These are phyloP conservation scores for Colletotrichum filicis DNA, from an alignment of 2,329 filamentous ascomycete genomes.

Conservation along the genomic window DNA sequence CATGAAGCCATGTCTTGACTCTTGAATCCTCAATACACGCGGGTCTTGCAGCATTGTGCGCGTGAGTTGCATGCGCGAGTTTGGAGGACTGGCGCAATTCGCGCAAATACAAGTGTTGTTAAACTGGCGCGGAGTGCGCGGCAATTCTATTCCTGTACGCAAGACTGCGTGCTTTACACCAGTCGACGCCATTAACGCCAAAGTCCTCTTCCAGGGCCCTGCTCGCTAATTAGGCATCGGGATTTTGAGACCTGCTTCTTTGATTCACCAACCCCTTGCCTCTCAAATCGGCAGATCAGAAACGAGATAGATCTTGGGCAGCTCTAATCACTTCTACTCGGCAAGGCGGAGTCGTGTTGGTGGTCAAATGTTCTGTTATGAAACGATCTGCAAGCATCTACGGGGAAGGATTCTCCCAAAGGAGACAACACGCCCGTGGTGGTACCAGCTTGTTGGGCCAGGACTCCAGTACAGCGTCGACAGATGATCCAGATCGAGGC, in stretches of 20 bases:
- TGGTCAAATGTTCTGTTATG: neutral
- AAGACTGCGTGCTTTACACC: conserved; percentile 1
- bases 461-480: conserved; percentile 1
- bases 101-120: neutral
- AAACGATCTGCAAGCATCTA: neutral
- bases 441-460: conserved; percentile 8
- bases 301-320: conserved; percentile 9
- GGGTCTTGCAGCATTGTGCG: neutral
- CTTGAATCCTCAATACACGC: neutral
- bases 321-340: neutral
- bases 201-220: neutral
- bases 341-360: neutral
- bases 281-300: neutral
- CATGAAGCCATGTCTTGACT: neutral
- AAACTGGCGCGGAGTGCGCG: conserved; percentile 13
- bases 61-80: neutral
- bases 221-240: neutral
- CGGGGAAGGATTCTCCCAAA: conserved; percentile 8
- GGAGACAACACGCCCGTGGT: conserved; percentile 9
- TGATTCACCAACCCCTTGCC: neutral
- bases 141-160: conserved; percentile 6
- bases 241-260: neutral
- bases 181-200: neutral
- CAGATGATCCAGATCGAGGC: neutral
- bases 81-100: neutral